Percentiles rank a stretch among this genome's conserved stretches.
Conservation (phyloP, 768 basidiomycete species). For the Cubamyces lactineus region DNA sequence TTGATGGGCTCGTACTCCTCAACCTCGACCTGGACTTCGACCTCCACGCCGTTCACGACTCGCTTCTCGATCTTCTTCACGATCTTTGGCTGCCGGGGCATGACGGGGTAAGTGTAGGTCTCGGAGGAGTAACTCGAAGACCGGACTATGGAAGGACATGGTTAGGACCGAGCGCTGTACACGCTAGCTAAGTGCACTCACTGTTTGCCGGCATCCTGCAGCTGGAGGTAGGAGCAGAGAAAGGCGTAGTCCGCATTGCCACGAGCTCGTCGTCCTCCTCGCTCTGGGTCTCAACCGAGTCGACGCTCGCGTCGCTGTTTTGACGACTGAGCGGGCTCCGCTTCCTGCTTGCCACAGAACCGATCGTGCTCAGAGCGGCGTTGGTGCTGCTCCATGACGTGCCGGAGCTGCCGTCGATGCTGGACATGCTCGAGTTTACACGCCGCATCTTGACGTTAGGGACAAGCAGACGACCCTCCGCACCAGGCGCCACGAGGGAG, state of each 20-base stretch:
- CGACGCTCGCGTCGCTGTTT: constrained; percentile 44
- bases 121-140: constrained; percentile 77
- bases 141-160: constrained; percentile 46
- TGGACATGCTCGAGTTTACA: constrained; percentile 27
- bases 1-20: constrained; percentile 60
- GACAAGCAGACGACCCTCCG: constrained; percentile 66
- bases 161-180: constrained; percentile 7
- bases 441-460: constrained; percentile 47
- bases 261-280: constrained; percentile 32
- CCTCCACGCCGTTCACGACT: constrained; percentile 52
- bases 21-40: constrained; percentile 56
- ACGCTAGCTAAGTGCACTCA: constrained; percentile 24
- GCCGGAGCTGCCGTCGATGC: constrained; percentile 19
- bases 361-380: constrained; percentile 8
- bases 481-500: constrained; percentile 57
- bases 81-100: constrained; percentile 58
- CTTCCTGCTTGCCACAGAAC: constrained; percentile 23
- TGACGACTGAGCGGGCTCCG: constrained; percentile 45
- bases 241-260: constrained; percentile 8
- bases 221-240: constrained; percentile 17
- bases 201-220: background rate
- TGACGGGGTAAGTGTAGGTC: constrained; percentile 66
- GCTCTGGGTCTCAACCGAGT: constrained; percentile 32
- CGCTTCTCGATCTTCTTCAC: constrained; percentile 53
- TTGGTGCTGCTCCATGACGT: constrained; percentile 21